Base-by-base conservation (phyloP, 2,329 filamentous ascomycete genomes). In the Sporothrix euskadiensis region DNA sequence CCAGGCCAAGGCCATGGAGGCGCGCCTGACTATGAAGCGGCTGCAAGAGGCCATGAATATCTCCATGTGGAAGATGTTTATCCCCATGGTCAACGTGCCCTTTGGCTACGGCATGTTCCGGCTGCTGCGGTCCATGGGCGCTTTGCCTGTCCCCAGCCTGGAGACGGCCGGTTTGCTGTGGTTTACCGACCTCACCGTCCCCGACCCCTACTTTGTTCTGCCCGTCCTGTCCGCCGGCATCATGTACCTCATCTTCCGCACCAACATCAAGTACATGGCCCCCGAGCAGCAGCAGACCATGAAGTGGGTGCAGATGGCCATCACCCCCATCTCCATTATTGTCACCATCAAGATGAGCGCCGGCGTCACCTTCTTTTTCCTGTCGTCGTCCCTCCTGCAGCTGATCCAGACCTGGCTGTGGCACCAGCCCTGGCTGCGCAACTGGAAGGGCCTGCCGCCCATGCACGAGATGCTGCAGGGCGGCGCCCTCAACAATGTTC, bases 81-180 rank as follows among this genome's bases (percentile, higher is more conserved):
- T 88, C 10, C 89, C 89, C 8, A 81, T 92, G 76, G 32, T 90
- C 39, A 80, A 87, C 77, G 78, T 91, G 14, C 90, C 94, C 5
- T 85, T 97, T 76, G 92, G 91, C 75, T 94, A 90, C 81, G 94
- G 94, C 78, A 90, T 92, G 74, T 98, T 95, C 85, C 89, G 92
- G 74, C 84, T 95, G 63, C 81, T 97, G 76, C 87, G 89, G 71
- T 90, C 87, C 77, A 97, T 97, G 92, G 82, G 89, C 0, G 81
- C 85, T 30, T 83, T 98, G 66, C 95, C 95, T 4, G 93, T 98
- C 5, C 95, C 95, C 0, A 91, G 89, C 0, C 81, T 98, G 76
- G 88, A 92, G 77, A 84, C 83, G 0, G 92, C 92, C 44, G 91
- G 92, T 2, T 82, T 90, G 49, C 82, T 90, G 56, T 99, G 96